A percentile compares a stretch with the other conserved stretches of the same genome.
Evolutionary conservation across 2,329 filamentous ascomycete species (phyloP).

Genomic region (Phaeosphaeriaceae sp.): DNA sequence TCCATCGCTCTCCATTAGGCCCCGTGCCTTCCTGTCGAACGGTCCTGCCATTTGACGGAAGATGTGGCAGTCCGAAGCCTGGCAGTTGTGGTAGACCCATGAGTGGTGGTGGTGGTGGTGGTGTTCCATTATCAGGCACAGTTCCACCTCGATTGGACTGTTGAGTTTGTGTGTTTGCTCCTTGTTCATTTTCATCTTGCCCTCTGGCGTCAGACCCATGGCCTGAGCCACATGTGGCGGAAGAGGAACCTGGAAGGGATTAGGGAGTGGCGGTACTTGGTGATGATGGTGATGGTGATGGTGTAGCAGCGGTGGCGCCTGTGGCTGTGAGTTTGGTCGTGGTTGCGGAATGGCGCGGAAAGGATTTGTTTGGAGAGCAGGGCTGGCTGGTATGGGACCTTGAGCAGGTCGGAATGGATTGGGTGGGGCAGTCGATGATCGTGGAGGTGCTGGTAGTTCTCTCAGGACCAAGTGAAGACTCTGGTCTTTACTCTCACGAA

Average conservation of each 20-base stretch:
- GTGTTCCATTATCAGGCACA: slow-evolving; percentile 11
- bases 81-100: slow-evolving; percentile 5
- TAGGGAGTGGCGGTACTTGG: slow-evolving; percentile 16
- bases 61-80: slow-evolving; percentile 7
- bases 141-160: slow-evolving; percentile 13
- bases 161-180: slow-evolving; percentile 6
- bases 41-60: slow-evolving; percentile 44
- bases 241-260: slow-evolving; percentile 21
- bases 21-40: slow-evolving; percentile 58
- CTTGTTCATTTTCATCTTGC: slow-evolving; percentile 3
- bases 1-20: slow-evolving; percentile 61
- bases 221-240: slow-evolving; percentile 33
- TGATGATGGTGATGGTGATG: slow-evolving; percentile 24
- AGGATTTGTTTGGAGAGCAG: slow-evolving; percentile 38
- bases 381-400: slow-evolving; percentile 20
- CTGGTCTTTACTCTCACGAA: slow-evolving; percentile 44
- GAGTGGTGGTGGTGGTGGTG: slow-evolving; percentile 10
- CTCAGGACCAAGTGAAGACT: slow-evolving; percentile 49
- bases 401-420: slow-evolving; percentile 38
- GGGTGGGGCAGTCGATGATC: slow-evolving; percentile 47
- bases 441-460: slow-evolving; percentile 34
- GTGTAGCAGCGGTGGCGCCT: slow-evolving; percentile 17
- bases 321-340: slow-evolving; percentile 35
- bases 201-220: slow-evolving; percentile 25
- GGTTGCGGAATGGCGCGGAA: slow-evolving; percentile 37